Evolutionary conservation across 169 alveolate species (phyloP).

Genomic region (Amoebophrya sp.): DNA sequence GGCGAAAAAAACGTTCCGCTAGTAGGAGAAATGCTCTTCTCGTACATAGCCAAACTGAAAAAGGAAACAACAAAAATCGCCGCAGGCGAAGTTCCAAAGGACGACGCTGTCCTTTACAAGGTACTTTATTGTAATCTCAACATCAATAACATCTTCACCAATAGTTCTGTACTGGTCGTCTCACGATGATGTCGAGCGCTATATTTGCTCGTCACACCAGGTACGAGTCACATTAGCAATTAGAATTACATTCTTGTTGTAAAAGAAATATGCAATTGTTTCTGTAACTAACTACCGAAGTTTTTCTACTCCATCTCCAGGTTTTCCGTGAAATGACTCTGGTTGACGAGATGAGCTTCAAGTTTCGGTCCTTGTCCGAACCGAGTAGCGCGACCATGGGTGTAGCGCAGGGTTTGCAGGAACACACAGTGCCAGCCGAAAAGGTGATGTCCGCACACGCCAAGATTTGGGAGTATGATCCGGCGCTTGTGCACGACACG

Average conservation of each 20-base stretch:
- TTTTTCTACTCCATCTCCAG: too few species aligned
- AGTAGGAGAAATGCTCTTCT: neutral
- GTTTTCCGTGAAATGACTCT: neutral
- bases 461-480: slow-evolving; percentile 19
- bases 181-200: too few species aligned
- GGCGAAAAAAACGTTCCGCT: neutral
- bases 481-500: neutral
- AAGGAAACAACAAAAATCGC: neutral
- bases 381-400: neutral
- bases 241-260: too few species aligned
- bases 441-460: neutral
- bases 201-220: too few species aligned
- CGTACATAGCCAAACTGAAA: neutral
- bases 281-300: too few species aligned
- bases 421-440: neutral
- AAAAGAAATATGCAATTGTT: too few species aligned
- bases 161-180: too few species aligned
- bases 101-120: neutral
- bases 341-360: neutral
- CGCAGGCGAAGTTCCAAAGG: neutral
- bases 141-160: too few species aligned
- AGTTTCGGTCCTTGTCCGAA: neutral
- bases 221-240: too few species aligned
- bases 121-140: neutral
- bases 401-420: neutral